Base-by-base conservation (phyloP, 2,329 filamentous ascomycete genomes). In the Didymosphaeria variabile region DNA sequence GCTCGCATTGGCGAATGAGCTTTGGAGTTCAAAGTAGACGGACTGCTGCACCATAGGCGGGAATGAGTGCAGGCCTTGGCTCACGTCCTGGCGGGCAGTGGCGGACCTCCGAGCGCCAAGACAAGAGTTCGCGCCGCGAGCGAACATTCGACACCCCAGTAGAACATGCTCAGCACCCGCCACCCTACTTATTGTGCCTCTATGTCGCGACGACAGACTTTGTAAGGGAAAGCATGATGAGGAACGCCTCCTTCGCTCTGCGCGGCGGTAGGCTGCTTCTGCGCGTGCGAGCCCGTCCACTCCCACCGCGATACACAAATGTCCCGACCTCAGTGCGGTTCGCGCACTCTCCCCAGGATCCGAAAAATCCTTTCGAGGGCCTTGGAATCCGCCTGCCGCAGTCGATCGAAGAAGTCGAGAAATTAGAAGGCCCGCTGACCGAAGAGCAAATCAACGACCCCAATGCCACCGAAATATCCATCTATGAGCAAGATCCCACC, bases 401-500 rank as follows among this genome's bases (percentile, higher is more conserved):
- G 9, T 29, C 50, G 21, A 34, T 45, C 46, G 55, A 60, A 31
- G 57, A 57, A 40, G 42, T 56, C 6, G 59, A 66, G 13, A 63
- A 58, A 29, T 44, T 55, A 12, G 63, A 65, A 50, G 56, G 57
- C 17, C 68, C 67, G 19, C 21, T 67, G 32, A 62, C 66, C 36
- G 69, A 71, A 29, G 57, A 67, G 29, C 60, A 64, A 42, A 63
- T 72, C 57, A 64, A 72, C 40, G 58, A 68, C 10, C 65, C 66
- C n/a, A 63, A 70, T 9, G 44, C 71, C 3, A 65, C 67, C 7
- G 59, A 50, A 34, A 69, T 77, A 19, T 64, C 64, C 34, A 73
- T 66, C 59, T 77, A 72, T 46, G 75, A 77, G 60, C 65, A 70
- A 46, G 75, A 78, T 51, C 49, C 69, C 34, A 67, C 69, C 42